phyloP scores from a whole-genome alignment of 2,329 filamentous ascomycete species.

The Pseudogymnoascus sp. region DNA sequence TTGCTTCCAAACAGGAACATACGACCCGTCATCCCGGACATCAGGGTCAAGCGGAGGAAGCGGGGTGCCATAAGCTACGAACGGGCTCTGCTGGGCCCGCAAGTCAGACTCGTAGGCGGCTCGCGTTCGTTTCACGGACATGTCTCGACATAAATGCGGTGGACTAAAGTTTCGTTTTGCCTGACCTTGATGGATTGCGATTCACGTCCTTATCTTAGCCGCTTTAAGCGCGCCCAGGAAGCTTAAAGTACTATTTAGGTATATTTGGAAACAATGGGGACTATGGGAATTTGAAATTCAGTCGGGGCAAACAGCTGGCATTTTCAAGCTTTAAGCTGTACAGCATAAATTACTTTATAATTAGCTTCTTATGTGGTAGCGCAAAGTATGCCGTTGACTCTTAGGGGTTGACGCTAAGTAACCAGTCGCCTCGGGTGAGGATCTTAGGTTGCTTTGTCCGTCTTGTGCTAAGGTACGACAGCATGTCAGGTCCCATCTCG shows the following conservation, averaged over 20 bases:
- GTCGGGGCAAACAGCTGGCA: background rate
- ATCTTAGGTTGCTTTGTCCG: conserved; percentile 6
- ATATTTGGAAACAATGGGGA: background rate
- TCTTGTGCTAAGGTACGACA: conserved; percentile 4
- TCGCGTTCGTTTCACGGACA: conserved; percentile 75
- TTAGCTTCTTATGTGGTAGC: background rate
- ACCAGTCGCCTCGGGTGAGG: conserved; percentile 1
- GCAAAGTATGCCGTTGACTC: background rate
- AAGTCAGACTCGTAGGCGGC: conserved; percentile 70
- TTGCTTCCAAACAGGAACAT: conserved; percentile 95
- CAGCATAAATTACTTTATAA: background rate
- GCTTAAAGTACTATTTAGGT: background rate
- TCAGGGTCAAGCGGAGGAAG: conserved; percentile 70
- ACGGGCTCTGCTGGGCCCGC: conserved; percentile 59
- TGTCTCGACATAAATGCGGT: conserved; percentile 30
- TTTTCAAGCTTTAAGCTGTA: background rate
- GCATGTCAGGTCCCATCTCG: conserved; percentile 4
- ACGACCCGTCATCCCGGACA: conserved; percentile 80
- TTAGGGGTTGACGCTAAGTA: background rate
- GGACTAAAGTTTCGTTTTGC: conserved; percentile 4
- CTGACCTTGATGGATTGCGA: conserved; percentile 4
- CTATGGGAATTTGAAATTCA: background rate
- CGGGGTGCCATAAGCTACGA: conserved; percentile 74
- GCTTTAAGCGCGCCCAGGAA: conserved; percentile 9
- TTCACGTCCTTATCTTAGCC: conserved; percentile 8